Conservation (phyloP, 306 rosid species). For the Trifolium subterraneum region DNA sequence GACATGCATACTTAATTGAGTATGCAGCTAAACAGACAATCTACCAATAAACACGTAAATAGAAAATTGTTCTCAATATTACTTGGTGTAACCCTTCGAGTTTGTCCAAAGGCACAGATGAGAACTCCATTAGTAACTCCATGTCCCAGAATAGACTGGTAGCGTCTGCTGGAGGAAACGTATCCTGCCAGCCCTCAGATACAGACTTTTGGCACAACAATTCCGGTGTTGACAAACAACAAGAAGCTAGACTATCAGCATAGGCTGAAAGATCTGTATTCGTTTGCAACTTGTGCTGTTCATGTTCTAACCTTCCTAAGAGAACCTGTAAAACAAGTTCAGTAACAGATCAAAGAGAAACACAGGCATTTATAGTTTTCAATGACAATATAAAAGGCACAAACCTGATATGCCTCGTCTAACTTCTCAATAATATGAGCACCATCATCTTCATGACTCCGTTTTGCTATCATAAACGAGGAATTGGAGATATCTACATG, state of each 20-base stretch:
- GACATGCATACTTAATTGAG: slow-evolving; percentile 16
- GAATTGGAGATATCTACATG: slow-evolving; percentile 69
- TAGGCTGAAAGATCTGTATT: slow-evolving; percentile 39
- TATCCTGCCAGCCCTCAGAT: slow-evolving; percentile 66
- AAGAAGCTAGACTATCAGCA: slow-evolving; percentile 47
- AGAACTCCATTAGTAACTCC: slow-evolving; percentile 66
- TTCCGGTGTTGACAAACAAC: slow-evolving; percentile 62
- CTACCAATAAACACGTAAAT: background rate
- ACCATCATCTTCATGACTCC: slow-evolving; percentile 53
- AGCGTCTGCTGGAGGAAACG: slow-evolving; percentile 60
- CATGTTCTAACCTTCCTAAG: slow-evolving; percentile 52
- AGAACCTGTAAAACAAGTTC: slow-evolving; percentile 56
- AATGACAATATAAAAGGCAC: slow-evolving; percentile 33
- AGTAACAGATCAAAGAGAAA: slow-evolving; percentile 15
- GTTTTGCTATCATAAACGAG: slow-evolving; percentile 52
- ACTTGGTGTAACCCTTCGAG: slow-evolving; percentile 51
- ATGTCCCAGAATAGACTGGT: slow-evolving; percentile 75
- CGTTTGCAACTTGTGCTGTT: slow-evolving; percentile 51
- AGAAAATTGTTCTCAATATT: slow-evolving; percentile 34
- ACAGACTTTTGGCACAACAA: slow-evolving; percentile 52
- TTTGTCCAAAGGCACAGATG: slow-evolving; percentile 62
- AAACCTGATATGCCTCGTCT: slow-evolving; percentile 68
- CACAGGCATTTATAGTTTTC: background rate
- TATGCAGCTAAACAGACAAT: slow-evolving; percentile 10
- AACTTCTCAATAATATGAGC: slow-evolving; percentile 49